Evolutionary conservation across 75 land plant genomes (phyloP), one percentile per base, ranked within the genome.

Genomic region (Sequoia sempervirens): DNA sequence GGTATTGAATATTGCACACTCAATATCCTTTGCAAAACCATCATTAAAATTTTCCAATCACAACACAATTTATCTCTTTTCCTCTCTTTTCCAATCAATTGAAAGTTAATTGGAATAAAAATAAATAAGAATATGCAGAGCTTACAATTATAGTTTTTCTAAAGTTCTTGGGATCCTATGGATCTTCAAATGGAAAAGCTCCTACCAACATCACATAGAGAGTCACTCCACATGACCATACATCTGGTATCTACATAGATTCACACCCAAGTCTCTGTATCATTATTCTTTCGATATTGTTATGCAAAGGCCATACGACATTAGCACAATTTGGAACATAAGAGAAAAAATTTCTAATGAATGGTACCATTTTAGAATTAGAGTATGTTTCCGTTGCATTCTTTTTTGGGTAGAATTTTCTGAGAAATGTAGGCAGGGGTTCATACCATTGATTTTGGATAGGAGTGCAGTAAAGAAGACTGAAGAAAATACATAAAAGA

Each of bases 171-270:
- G 97, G 97, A 85, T 94, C 94, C 20, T 94, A 93, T 52, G 97
- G 97, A 83, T 95, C 97, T 85, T 95, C 97, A 75, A 94, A 95
- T 2, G 97, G 97, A 81, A 92, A 94, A 30, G 96, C 96, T 73
- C 97, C 97, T 5, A 95, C 94, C 88, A 95, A 80, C 97, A 95
- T 95, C 76, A 95, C 97, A 84, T 95, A 95, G 30, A 95, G 87
- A 38, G 97, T 95, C 76, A 95, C 97, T 45, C 97, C 97, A 83
- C 94, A 94, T 4, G 97, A 95, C 97, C 96, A 94, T 36, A 95
- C 97, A 87, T 95, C 97, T 84, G 97, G 93, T 82, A 95, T 92
- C 97, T 94, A 88, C 36, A 87, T 43, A 43, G 28, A 43, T 69
- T 37, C 40, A 75, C 75, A 69, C 32, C 37, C 32, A 30, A 10